phyloP scores from a whole-genome alignment of 2,329 filamentous ascomycete genomes.

The Talaromyces sp. region DNA sequence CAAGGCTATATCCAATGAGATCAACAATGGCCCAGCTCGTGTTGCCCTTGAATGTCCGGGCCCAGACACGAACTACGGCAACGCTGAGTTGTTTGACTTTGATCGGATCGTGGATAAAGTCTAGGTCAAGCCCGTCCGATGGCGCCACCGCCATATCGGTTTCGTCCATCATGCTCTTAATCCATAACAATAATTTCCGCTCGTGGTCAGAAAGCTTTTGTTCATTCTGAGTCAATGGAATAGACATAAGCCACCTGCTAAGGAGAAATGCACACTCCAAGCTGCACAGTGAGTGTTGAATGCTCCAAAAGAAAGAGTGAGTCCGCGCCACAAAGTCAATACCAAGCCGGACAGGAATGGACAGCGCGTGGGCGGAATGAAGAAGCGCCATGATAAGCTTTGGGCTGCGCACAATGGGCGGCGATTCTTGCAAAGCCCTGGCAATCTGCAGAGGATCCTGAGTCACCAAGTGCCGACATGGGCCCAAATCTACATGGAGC shows the following conservation, averaged over 20 bases:
- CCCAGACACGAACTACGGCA: conserved; percentile 44
- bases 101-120: conserved; percentile 37
- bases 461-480: conserved; percentile 41
- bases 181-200: conserved; percentile 42
- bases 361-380: conserved; percentile 50
- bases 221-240: conserved; percentile 37
- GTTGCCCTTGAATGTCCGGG: conserved; percentile 42
- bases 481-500: conserved; percentile 43
- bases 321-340: conserved; percentile 49
- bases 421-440: conserved; percentile 37
- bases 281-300: conserved; percentile 50
- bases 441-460: conserved; percentile 44
- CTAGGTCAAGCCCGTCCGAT: conserved; percentile 32
- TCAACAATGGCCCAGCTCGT: conserved; percentile 46
- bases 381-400: conserved; percentile 46
- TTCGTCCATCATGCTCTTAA: conserved; percentile 46
- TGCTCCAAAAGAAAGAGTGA: conserved; percentile 51
- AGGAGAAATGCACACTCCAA: conserved; percentile 48
- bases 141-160: conserved; percentile 41
- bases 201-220: conserved; percentile 42
- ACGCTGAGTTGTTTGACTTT: conserved; percentile 42
- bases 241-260: conserved; percentile 41
- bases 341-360: conserved; percentile 49
- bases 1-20: conserved; percentile 40
- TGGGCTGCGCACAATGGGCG: conserved; percentile 38